A percentile compares a stretch with the other conserved stretches of the same genome.
These are phyloP conservation scores for Neofusicoccum sp. DNA, from an alignment of 2,329 filamentous ascomycete species.

Conservation along the genomic window DNA sequence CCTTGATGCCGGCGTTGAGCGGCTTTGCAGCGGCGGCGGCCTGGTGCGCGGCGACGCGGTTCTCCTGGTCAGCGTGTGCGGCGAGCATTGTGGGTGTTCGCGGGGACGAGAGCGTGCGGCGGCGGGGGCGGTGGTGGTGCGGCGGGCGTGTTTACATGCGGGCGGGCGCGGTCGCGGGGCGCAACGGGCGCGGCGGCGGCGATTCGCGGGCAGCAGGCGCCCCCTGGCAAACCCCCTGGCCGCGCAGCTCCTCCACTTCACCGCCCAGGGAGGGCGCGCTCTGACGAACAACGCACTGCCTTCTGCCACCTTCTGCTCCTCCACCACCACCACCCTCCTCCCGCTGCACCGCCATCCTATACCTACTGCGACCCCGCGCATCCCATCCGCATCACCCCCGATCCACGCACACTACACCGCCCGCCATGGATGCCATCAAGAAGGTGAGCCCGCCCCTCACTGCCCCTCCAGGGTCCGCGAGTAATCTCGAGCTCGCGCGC, in stretches of 20 bases:
- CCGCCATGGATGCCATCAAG: slow-evolving; percentile 48
- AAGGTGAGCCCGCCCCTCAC: slow-evolving; percentile 36
- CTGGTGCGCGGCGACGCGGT: slow-evolving; percentile 76
- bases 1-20: slow-evolving; percentile 65
- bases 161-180: background rate
- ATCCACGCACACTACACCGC: background rate
- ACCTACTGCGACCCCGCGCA: background rate
- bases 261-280: slow-evolving; percentile 9
- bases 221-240: slow-evolving; percentile 5
- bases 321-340: slow-evolving; percentile 14
- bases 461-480: slow-evolving; percentile 26
- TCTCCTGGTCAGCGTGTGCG: slow-evolving; percentile 79
- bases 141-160: slow-evolving; percentile 7
- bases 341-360: background rate
- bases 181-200: background rate
- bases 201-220: slow-evolving; percentile 2
- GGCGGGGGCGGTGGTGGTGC: slow-evolving; percentile 32
- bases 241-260: slow-evolving; percentile 2
- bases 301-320: slow-evolving; percentile 15
- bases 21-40: slow-evolving; percentile 71
- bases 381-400: background rate
- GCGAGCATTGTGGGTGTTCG: slow-evolving; percentile 65
- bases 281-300: slow-evolving; percentile 15
- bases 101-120: slow-evolving; percentile 23
- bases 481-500: slow-evolving; percentile 16